Conservation (phyloP, 257 asterid species). For the Datura wrightii region DNA sequence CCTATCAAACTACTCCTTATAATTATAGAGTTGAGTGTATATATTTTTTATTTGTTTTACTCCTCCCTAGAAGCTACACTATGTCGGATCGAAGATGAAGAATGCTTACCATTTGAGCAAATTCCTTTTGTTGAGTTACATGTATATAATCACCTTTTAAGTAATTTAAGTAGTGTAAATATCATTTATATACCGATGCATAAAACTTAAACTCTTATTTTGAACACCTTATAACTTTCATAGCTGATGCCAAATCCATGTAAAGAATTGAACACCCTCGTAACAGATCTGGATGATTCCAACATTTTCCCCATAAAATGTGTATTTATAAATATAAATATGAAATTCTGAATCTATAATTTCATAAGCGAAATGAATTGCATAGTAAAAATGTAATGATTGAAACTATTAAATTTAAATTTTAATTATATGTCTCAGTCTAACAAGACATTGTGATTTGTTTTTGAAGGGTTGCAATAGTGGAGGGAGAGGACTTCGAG, state of each 20-base stretch:
- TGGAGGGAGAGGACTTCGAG: constrained; percentile 33
- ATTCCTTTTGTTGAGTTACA: too few relatives aligned
- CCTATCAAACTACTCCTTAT: too few relatives aligned
- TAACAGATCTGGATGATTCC: too few relatives aligned
- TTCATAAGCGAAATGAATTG: background rate
- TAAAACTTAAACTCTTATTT: background rate
- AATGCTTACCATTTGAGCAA: too few relatives aligned
- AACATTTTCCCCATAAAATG: too few relatives aligned
- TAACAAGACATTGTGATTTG: background rate
- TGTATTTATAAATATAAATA: background rate
- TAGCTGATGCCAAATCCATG: background rate
- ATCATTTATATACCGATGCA: background rate
- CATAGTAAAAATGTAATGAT: background rate
- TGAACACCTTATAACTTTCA: background rate
- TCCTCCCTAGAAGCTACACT: too few relatives aligned
- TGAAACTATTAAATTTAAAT: background rate
- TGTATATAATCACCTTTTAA: background rate
- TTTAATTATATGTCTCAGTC: background rate
- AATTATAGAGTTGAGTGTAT: too few relatives aligned
- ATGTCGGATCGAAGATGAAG: too few relatives aligned
- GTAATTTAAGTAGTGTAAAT: background rate
- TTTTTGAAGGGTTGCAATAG: constrained; percentile 36
- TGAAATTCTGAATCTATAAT: background rate
- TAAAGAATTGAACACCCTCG: too few relatives aligned
- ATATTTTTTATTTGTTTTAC: too few relatives aligned